Conservation (phyloP, 441 rosid species). For the Populus hybrid region DNA sequence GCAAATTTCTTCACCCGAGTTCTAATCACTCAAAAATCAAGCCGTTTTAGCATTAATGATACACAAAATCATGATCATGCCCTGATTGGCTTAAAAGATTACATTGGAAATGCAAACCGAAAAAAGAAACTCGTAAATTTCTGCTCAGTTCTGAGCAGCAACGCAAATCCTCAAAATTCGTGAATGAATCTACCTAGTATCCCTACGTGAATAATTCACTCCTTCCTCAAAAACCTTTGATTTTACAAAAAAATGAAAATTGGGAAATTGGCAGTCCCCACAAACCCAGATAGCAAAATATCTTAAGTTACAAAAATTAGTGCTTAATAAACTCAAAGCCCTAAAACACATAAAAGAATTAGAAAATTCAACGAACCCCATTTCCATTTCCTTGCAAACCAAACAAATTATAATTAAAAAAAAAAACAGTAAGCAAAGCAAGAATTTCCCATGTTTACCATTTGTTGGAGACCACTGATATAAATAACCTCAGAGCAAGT, state of each 20-base stretch:
- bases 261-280: neutral
- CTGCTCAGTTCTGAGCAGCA: neutral
- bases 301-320: neutral
- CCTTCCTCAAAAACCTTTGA: neutral
- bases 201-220: neutral
- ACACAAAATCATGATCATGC: neutral
- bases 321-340: neutral
- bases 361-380: neutral
- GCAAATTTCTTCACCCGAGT: neutral
- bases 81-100: neutral
- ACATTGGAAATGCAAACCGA: neutral
- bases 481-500: slow-evolving; percentile 54
- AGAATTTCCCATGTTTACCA: slow-evolving; percentile 22
- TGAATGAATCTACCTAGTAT: neutral
- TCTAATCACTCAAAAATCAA: neutral
- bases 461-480: slow-evolving; percentile 53
- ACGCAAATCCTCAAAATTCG: neutral
- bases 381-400: slow-evolving; percentile 5
- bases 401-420: neutral
- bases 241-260: neutral
- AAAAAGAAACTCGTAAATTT: neutral
- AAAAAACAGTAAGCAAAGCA: neutral
- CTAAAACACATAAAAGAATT: neutral
- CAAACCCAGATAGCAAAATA: neutral
- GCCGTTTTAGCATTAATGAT: neutral